Percentiles rank a stretch among this genome's conserved stretches.
These are phyloP conservation scores for Phycomyces nitens DNA, from an alignment of 192 early-diverging fungal genomes.

Conservation along the genomic window DNA sequence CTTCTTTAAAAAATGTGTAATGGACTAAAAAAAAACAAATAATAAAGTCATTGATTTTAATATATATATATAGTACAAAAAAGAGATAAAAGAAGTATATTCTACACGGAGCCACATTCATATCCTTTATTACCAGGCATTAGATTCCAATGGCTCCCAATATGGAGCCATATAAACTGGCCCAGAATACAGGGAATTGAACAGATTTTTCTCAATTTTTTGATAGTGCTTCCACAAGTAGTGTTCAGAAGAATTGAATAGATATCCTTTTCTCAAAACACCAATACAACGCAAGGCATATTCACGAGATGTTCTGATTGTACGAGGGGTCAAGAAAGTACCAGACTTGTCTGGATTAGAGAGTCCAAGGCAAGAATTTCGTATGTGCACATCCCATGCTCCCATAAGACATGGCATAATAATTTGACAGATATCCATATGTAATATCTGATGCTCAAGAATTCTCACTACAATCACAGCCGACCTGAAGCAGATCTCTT, in stretches of 20 bases:
- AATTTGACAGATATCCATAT: slow-evolving; percentile 12
- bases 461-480: slow-evolving; percentile 19
- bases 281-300: slow-evolving; percentile 17
- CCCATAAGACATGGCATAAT: slow-evolving; percentile 2
- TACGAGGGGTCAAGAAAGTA: neutral
- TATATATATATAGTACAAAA: slow-evolving; percentile 2
- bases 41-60: too few relatives aligned
- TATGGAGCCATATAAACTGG: too few relatives aligned
- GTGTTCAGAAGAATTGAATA: slow-evolving; percentile 19
- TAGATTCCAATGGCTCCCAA: too few relatives aligned
- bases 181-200: neutral
- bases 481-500: slow-evolving; percentile 11
- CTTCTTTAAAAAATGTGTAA: too few relatives aligned
- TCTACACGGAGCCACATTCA: too few relatives aligned
- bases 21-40: too few relatives aligned
- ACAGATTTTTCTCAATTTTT: slow-evolving; percentile 17
- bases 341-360: neutral
- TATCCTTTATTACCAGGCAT: too few relatives aligned
- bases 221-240: slow-evolving; percentile 21
- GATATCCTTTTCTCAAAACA: slow-evolving; percentile 11
- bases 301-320: neutral
- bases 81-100: too few relatives aligned
- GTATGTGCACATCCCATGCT: slow-evolving; percentile 22
- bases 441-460: slow-evolving; percentile 13
- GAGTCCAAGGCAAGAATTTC: slow-evolving; percentile 19